Evolutionary conservation across 148 eudicot species (phyloP).

Genomic region (Camellia granthamiana): DNA sequence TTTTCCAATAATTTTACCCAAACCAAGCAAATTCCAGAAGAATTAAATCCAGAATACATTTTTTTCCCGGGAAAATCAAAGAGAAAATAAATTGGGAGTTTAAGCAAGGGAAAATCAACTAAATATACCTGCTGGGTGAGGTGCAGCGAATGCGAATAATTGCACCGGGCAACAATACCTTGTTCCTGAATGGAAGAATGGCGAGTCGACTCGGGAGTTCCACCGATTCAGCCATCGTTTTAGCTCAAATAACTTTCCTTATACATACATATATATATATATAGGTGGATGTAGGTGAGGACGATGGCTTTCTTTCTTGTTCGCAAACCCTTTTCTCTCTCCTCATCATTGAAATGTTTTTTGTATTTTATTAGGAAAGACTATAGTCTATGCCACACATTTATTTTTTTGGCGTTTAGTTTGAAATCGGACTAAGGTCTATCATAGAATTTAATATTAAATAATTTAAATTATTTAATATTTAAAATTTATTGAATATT

Average conservation of each 20-base stretch:
- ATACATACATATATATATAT: too few relatives aligned
- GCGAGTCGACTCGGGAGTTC: conserved; percentile 89
- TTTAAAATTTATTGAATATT: too few relatives aligned
- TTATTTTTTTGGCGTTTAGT: too few relatives aligned
- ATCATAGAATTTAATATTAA: too few relatives aligned
- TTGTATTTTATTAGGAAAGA: too few relatives aligned
- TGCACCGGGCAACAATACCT: conserved; percentile 94
- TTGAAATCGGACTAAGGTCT: too few relatives aligned
- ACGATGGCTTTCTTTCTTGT: not conserved
- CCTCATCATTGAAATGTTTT: not conserved
- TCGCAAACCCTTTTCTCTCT: not conserved
- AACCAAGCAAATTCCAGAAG: not conserved
- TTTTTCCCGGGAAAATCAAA: too few relatives aligned
- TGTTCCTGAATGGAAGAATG: conserved; percentile 87
- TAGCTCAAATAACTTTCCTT: too few relatives aligned
- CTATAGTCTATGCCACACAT: too few relatives aligned
- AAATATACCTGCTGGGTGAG: conserved; percentile 73
- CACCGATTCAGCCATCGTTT: conserved; percentile 70
- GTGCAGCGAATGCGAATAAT: conserved; percentile 99
- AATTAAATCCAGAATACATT: not conserved
- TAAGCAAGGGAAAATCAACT: too few relatives aligned
- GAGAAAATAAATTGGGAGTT: too few relatives aligned
- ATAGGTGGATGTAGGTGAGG: not conserved
- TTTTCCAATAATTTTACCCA: not conserved
- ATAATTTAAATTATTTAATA: too few relatives aligned